Conservation (phyloP, 257 asterid species). For the Solanum lignicaule region DNA sequence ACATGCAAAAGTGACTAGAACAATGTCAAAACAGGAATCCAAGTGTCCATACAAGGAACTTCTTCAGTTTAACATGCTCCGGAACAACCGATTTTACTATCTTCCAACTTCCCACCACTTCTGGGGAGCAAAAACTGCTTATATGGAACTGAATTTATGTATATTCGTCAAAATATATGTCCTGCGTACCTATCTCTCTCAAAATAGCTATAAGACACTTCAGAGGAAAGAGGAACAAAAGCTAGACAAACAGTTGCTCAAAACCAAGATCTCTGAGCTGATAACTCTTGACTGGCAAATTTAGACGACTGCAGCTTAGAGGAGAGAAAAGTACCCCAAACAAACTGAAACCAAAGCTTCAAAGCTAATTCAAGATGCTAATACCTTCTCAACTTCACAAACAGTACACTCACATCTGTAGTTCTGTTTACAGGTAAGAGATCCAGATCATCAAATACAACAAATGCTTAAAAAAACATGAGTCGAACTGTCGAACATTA, state of each 20-base stretch:
- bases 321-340: not conserved
- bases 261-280: not conserved
- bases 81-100: not conserved
- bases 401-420: not conserved
- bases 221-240: not conserved
- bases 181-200: not conserved
- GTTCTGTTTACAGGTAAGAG: not conserved
- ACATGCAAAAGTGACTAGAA: not conserved
- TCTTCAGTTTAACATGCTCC: not conserved
- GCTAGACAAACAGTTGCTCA: not conserved
- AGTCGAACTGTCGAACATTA: not conserved
- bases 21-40: not conserved
- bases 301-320: not conserved
- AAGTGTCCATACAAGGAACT: not conserved
- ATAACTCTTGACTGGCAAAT: not conserved
- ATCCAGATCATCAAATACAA: not conserved
- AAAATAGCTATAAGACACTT: not conserved
- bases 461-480: not conserved
- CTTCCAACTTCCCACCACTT: not conserved
- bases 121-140: not conserved
- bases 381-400: not conserved
- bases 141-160: not conserved
- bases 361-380: not conserved
- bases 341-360: not conserved
- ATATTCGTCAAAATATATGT: not conserved